These are phyloP conservation scores for Collybia sordida DNA, from an alignment of 768 basidiomycete species.

Conservation along the genomic window DNA sequence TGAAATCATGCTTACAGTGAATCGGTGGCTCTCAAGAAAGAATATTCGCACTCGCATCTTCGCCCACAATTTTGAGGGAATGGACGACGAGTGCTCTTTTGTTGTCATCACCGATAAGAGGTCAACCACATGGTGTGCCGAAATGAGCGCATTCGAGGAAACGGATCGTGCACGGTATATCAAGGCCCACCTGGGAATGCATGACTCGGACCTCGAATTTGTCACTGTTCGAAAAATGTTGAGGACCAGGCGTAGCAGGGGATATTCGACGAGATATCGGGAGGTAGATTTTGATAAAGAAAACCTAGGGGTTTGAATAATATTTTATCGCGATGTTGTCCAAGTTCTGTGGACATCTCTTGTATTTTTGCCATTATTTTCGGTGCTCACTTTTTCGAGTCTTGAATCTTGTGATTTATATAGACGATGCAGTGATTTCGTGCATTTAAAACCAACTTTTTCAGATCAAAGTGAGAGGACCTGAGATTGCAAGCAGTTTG, in stretches of 20 bases:
- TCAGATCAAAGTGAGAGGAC: too few relatives aligned
- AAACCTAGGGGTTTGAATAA: too few relatives aligned
- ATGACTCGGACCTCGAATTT: neutral
- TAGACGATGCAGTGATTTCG: too few relatives aligned
- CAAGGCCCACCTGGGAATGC: neutral
- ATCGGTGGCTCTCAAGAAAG: neutral
- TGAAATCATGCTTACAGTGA: neutral
- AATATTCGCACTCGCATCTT: neutral
- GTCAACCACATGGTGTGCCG: neutral
- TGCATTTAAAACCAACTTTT: too few relatives aligned
- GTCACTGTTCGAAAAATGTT: conserved; percentile 2
- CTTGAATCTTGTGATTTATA: too few relatives aligned
- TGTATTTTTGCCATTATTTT: too few relatives aligned
- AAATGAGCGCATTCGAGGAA: neutral
- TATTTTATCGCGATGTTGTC: too few relatives aligned
- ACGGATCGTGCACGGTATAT: neutral
- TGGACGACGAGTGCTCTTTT: neutral
- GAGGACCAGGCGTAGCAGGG: neutral
- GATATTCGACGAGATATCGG: too few relatives aligned
- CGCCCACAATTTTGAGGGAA: neutral
- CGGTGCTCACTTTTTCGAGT: too few relatives aligned
- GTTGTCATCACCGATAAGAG: neutral
- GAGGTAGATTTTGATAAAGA: too few relatives aligned
- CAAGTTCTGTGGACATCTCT: too few relatives aligned
- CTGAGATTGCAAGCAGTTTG: too few relatives aligned